These are phyloP conservation scores for Amanita subjunquillea DNA, from an alignment of 768 basidiomycete genomes.

Conservation along the genomic window DNA sequence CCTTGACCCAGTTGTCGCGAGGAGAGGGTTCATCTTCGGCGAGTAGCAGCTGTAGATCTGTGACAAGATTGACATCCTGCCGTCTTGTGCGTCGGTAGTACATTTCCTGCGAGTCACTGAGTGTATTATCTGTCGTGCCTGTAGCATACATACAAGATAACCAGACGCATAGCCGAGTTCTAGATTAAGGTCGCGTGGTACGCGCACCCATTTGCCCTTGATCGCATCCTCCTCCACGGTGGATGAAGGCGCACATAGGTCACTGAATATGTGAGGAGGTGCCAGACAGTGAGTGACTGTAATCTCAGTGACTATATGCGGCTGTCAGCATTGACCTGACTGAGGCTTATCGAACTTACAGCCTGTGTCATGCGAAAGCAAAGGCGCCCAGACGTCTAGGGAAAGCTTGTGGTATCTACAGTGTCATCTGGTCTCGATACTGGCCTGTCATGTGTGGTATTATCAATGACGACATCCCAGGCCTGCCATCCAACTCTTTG, in stretches of 20 bases:
- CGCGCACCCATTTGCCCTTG: constrained; percentile 83
- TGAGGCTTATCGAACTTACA: constrained; percentile 31
- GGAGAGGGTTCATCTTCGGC: constrained; percentile 40
- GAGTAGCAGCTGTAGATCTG: constrained; percentile 56
- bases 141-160: constrained; percentile 39
- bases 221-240: constrained; percentile 66
- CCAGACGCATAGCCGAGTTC: constrained; percentile 43
- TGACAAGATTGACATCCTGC: constrained; percentile 71
- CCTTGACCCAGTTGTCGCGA: constrained; percentile 53
- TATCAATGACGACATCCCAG: constrained; percentile 57
- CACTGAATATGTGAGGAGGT: constrained; percentile 42
- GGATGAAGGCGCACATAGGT: constrained; percentile 59
- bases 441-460: background rate
- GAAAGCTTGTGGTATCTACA: constrained; percentile 58
- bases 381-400: constrained; percentile 74
- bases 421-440: constrained; percentile 23
- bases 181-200: constrained; percentile 70
- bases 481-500: constrained; percentile 85
- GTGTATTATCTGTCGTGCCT: background rate
- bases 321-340: background rate
- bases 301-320: constrained; percentile 66
- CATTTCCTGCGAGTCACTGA: constrained; percentile 30
- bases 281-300: constrained; percentile 58
- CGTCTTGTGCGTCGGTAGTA: constrained; percentile 84
- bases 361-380: constrained; percentile 69